phyloP scores from a whole-genome alignment of 345 rosid genomes.

The Trapa bicornis region DNA sequence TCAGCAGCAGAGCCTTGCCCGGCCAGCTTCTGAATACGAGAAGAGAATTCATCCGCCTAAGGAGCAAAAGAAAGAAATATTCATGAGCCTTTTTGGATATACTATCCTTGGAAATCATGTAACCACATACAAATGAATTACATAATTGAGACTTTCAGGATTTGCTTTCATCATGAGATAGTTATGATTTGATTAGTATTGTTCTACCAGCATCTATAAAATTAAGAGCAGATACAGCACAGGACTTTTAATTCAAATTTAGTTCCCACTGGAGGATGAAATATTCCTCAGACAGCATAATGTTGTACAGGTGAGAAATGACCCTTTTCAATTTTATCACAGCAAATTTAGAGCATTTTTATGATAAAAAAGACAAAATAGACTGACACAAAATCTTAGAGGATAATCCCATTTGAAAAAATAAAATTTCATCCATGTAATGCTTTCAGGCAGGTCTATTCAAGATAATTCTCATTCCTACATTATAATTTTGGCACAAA shows the following conservation, averaged over 20 bases:
- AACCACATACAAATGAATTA: neutral
- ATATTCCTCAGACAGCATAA: neutral
- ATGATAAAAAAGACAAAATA: too few species aligned
- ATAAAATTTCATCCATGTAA: too few species aligned
- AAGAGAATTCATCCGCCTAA: constrained; percentile 92
- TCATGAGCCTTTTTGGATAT: neutral
- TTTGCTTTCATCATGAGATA: neutral
- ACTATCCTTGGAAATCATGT: neutral
- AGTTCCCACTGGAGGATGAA: too few species aligned
- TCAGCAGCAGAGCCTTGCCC: constrained; percentile 57
- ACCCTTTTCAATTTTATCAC: neutral
- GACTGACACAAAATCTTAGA: too few species aligned
- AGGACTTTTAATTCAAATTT: neutral
- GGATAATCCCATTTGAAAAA: too few species aligned
- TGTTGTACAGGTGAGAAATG: neutral
- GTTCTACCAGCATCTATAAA: neutral
- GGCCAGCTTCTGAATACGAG: constrained; percentile 63
- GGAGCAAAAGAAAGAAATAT: constrained; percentile 1
- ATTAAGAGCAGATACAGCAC: neutral
- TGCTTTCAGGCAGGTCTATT: neutral
- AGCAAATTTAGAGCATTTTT: too few species aligned
- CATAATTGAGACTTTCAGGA: neutral
- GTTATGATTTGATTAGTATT: neutral
- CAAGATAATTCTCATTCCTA: neutral
- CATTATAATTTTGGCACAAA: too few species aligned